A percentile compares a stretch with the other conserved stretches of the same genome.
phyloP scores from a whole-genome alignment of 192 early-diverging fungal species.

The Backusella sp. region DNA sequence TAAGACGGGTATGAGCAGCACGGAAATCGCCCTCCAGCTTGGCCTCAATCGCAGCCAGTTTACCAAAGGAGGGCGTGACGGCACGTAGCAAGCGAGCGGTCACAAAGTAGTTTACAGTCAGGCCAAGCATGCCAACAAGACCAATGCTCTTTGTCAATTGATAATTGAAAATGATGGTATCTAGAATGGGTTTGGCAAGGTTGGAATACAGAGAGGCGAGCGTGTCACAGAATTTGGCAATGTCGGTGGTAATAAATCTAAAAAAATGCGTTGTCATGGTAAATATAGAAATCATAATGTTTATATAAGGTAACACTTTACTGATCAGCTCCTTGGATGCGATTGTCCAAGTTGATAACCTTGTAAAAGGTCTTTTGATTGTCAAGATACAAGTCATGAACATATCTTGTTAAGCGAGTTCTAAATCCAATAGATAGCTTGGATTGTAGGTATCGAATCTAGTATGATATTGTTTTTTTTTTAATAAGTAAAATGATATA shows the following conservation, averaged over 20 bases:
- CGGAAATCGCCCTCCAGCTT: conserved; percentile 94
- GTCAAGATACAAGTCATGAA: conserved; percentile 82
- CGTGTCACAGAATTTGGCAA: conserved; percentile 88
- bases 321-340: conserved; percentile 89
- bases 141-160: conserved; percentile 89
- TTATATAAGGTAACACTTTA: conserved; percentile 21
- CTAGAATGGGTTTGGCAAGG: conserved; percentile 92
- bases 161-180: conserved; percentile 91
- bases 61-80: conserved; percentile 93
- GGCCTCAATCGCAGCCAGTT: conserved; percentile 87
- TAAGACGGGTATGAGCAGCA: conserved; percentile 88
- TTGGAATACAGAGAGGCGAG: conserved; percentile 93
- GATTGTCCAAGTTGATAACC: conserved; percentile 85
- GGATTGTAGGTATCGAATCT: conserved; percentile 70
- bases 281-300: no score
- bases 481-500: background rate
- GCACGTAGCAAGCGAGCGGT: conserved; percentile 75
- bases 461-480: conserved; percentile 9
- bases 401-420: conserved; percentile 82
- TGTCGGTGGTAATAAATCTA: conserved; percentile 80
- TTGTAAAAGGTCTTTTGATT: conserved; percentile 89
- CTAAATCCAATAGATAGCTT: conserved; percentile 78
- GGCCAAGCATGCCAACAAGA: conserved; percentile 73
- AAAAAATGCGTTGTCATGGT: background rate
- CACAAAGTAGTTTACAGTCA: conserved; percentile 77